A percentile compares a stretch with the other conserved stretches of the same genome.
phyloP scores from a whole-genome alignment of 768 basidiomycete species.

The Fibroporia radiculosa region DNA sequence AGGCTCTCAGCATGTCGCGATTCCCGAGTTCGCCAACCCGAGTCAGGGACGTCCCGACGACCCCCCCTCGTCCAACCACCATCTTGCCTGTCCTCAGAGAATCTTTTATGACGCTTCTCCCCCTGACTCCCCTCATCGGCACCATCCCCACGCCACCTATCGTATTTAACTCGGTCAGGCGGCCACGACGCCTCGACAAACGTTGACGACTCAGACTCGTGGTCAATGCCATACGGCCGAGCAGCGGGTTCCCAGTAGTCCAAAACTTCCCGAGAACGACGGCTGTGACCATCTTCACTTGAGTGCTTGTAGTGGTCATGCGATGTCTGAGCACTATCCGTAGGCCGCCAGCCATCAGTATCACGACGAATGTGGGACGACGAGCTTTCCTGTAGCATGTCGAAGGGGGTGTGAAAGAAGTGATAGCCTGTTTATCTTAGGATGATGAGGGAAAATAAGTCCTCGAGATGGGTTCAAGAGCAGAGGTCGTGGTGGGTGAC shows the following conservation, averaged over 20 bases:
- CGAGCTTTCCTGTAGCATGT: slow-evolving; percentile 40
- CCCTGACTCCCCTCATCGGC: neutral
- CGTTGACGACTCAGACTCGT: neutral
- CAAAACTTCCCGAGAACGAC: slow-evolving; percentile 18
- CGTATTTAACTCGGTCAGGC: neutral
- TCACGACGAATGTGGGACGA: slow-evolving; percentile 42
- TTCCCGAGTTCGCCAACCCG: too few species aligned
- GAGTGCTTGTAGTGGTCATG: slow-evolving; percentile 36
- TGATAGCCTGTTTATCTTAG: slow-evolving; percentile 26
- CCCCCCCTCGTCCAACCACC: slow-evolving; percentile 8
- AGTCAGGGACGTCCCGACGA: slow-evolving; percentile 4
- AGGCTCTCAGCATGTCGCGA: slow-evolving; percentile 1
- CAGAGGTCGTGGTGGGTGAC: too few species aligned
- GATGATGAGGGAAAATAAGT: neutral
- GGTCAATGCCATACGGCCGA: slow-evolving; percentile 8
- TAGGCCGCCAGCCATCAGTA: slow-evolving; percentile 45
- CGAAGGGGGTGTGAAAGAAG: slow-evolving; percentile 24
- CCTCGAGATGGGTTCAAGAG: slow-evolving; percentile 21
- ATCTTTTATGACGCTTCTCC: slow-evolving; percentile 1
- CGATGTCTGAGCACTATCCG: slow-evolving; percentile 28
- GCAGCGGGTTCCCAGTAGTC: slow-evolving; percentile 11
- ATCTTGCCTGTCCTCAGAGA: slow-evolving; percentile 8
- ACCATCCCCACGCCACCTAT: neutral
- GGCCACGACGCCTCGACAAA: slow-evolving; percentile 2
- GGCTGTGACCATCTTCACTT: slow-evolving; percentile 35